Base-by-base conservation (phyloP, 2,329 filamentous ascomycete genomes). In the Fusarium buharicum region DNA sequence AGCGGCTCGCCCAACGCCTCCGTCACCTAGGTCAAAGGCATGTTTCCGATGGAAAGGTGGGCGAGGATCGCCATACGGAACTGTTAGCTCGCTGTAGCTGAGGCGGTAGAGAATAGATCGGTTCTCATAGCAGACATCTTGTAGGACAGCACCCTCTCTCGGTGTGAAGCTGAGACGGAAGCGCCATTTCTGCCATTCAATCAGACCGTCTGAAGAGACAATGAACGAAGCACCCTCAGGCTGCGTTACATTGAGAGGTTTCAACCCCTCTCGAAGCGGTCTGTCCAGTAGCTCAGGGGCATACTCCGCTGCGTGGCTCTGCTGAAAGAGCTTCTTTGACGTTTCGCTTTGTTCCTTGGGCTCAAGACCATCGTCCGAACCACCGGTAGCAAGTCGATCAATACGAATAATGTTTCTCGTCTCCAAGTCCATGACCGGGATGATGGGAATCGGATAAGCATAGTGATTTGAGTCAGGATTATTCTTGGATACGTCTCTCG, bases 11-110 rank as follows among this genome's bases (percentile, higher is more conserved):
- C 88, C 89, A 18, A 86, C 83, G 6, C 88, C 89, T 20, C 83
- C 86, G 55, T 91, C 87, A n/a, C 89, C 89, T 62, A 91, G 84
- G 66, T 91, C 89, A 66, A 92, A 91, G 1, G 88, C 89, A 49
- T 88, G 85, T 72, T 92, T 91, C 37, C 88, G 82, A 48, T 88
- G 86, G 70, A 85, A 90, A 0, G 88, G 88, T 1, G 81, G 76
- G 2, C 89, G 82, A 1, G 86, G 86, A 66, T 91, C 88, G 4
- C 79, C 87, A 63, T 91, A 91, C 0, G 87, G 87, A 0, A 90
- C 86, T 2, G 84, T 84, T 84, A 92, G 89, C 72, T 92, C 90
- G 60, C 84, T 86, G 55, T 90, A 81, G 59, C 84, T 86, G 27
- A 92, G 73, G 1, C 89, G 82, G 75, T 90, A 88, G 68, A 91